A percentile compares a stretch with the other conserved stretches of the same genome.
These are phyloP conservation scores for Trichomonas vaginalis DNA, from an alignment of 208 protist species.

Conservation along the genomic window DNA sequence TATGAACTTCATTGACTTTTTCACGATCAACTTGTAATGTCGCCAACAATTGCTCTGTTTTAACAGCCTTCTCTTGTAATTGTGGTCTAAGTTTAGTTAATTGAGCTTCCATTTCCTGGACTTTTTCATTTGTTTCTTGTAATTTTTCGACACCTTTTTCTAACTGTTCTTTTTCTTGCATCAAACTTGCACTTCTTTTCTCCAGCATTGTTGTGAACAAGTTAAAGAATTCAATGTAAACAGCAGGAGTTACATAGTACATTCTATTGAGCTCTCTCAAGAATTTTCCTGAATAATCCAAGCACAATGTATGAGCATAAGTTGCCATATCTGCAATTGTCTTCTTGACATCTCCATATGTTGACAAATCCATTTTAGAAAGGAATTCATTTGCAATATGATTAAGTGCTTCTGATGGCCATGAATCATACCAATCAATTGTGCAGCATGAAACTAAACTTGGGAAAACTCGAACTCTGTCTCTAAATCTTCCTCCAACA, in stretches of 20 bases:
- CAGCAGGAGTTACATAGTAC: constrained; percentile 13
- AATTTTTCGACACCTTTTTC: constrained; percentile 18
- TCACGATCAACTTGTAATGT: not conserved
- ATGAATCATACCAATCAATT: constrained; percentile 91
- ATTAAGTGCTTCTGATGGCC: constrained; percentile 76
- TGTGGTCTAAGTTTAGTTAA: not conserved
- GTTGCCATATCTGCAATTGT: not conserved
- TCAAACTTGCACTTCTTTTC: constrained; percentile 43
- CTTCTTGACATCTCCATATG: constrained; percentile 31
- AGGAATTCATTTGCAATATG: constrained; percentile 39
- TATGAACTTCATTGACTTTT: constrained; percentile 10
- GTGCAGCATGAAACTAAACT: constrained; percentile 91
- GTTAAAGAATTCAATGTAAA: constrained; percentile 1
- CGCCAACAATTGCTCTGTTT: not conserved
- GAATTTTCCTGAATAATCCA: not conserved
- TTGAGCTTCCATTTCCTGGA: constrained; percentile 14
- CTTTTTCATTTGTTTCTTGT: not conserved
- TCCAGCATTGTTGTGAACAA: not conserved
- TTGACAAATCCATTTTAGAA: constrained; percentile 30
- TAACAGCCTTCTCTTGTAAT: not conserved
- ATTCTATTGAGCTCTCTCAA: not conserved
- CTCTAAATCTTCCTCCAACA: constrained; percentile 70
- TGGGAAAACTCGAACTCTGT: constrained; percentile 77
- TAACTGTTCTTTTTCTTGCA: not conserved
- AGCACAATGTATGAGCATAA: not conserved